These are phyloP conservation scores for Coprinopsis marcescibilis DNA, from an alignment of 768 basidiomycete genomes.

Conservation along the genomic window DNA sequence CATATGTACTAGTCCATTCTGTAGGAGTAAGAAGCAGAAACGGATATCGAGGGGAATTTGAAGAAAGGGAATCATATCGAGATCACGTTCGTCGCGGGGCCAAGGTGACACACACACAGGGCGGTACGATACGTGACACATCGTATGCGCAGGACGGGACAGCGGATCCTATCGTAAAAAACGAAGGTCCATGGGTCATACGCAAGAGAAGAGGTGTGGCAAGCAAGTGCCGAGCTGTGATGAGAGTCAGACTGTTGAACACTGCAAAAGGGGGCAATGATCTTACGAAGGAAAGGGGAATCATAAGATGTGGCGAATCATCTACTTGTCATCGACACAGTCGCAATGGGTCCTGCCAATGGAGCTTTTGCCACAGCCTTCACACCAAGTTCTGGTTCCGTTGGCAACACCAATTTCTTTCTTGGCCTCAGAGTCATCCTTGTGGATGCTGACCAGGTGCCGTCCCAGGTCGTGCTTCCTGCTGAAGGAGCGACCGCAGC, in stretches of 20 bases:
- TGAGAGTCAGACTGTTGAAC: slow-evolving; percentile 8
- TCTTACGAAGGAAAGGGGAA: slow-evolving; percentile 5
- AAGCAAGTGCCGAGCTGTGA: slow-evolving; percentile 22
- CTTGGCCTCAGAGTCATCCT: slow-evolving; percentile 57
- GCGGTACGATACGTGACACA: slow-evolving; percentile 66
- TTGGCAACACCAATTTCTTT: slow-evolving; percentile 66
- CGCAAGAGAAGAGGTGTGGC: slow-evolving; percentile 14
- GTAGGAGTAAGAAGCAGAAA: slow-evolving; percentile 16
- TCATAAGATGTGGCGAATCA: slow-evolving; percentile 5
- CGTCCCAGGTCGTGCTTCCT: slow-evolving; percentile 92
- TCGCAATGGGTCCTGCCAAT: slow-evolving; percentile 53
- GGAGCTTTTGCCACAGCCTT: slow-evolving; percentile 66
- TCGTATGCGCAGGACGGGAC: slow-evolving; percentile 46
- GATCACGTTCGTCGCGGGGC: slow-evolving; percentile 66
- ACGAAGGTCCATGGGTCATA: slow-evolving; percentile 19
- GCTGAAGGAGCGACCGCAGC: slow-evolving; percentile 87
- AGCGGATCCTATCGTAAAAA: slow-evolving; percentile 22
- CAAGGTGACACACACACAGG: slow-evolving; percentile 37
- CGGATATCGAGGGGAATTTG: slow-evolving; percentile 16
- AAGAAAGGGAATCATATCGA: slow-evolving; percentile 38
- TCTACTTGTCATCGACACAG: slow-evolving; percentile 63
- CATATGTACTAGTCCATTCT: slow-evolving; percentile 4
- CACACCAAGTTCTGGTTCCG: slow-evolving; percentile 64
- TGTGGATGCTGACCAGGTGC: slow-evolving; percentile 82
- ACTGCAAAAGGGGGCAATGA: background rate